phyloP scores from a whole-genome alignment of 768 basidiomycete species.

The Leccinellum luteum region DNA sequence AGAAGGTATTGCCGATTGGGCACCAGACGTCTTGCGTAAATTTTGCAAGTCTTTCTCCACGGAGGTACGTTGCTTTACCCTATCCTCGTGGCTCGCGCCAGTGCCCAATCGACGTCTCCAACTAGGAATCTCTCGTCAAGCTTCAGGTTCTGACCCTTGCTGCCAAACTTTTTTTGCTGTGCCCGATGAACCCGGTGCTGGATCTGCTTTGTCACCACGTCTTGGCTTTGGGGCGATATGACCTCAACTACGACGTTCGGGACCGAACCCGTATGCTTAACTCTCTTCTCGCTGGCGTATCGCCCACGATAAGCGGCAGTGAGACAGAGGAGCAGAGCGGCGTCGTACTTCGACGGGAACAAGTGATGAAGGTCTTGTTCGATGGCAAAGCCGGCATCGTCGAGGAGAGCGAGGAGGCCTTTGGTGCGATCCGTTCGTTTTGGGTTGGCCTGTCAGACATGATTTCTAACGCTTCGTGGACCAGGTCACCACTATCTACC shows the following conservation, averaged over 20 bases:
- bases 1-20: conserved; percentile 71
- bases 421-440: conserved; percentile 27
- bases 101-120: background rate
- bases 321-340: conserved; percentile 54
- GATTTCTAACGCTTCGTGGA: conserved; percentile 4
- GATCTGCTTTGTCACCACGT: conserved; percentile 66
- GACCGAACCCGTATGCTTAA: conserved; percentile 83
- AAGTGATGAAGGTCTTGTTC: conserved; percentile 76
- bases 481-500: conserved; percentile 40
- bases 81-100: background rate
- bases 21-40: conserved; percentile 86
- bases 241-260: conserved; percentile 84
- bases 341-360: conserved; percentile 79
- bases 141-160: conserved; percentile 84
- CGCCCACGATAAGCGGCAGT: conserved; percentile 35
- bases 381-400: conserved; percentile 61
- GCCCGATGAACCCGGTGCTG: conserved; percentile 50
- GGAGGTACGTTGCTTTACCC: conserved; percentile 51
- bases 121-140: conserved; percentile 65
- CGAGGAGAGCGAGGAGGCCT: conserved; percentile 36
- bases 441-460: background rate
- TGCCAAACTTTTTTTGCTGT: conserved; percentile 76
- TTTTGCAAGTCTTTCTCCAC: conserved; percentile 65
- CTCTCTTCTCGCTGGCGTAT: conserved; percentile 61
- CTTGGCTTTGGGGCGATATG: conserved; percentile 83